These are phyloP conservation scores for Rhizophagus prolifer DNA, from an alignment of 192 early-diverging fungal genomes.

Conservation along the genomic window DNA sequence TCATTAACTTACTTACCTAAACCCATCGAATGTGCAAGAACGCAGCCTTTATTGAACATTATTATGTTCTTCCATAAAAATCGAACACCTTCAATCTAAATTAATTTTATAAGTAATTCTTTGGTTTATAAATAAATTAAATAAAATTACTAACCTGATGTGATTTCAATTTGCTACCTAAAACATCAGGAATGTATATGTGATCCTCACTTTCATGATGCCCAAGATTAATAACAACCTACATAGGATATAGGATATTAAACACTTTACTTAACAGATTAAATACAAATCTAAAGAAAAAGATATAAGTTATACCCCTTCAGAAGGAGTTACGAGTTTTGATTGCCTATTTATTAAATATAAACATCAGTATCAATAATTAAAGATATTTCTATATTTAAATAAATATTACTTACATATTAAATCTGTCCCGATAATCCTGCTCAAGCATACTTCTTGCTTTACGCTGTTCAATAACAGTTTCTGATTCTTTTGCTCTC, in stretches of 20 bases:
- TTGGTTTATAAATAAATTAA: not conserved
- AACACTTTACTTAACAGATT: too few relatives aligned
- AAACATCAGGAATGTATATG: slow-evolving; percentile 56
- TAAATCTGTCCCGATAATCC: not conserved
- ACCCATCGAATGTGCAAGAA: slow-evolving; percentile 86
- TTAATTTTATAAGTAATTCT: not conserved
- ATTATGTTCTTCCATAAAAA: slow-evolving; percentile 83
- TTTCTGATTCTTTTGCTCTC: not conserved
- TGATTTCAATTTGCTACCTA: slow-evolving; percentile 57
- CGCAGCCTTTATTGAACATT: slow-evolving; percentile 71
- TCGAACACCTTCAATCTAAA: slow-evolving; percentile 67
- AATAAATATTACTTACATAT: not conserved
- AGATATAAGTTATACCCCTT: not conserved
- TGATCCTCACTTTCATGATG: slow-evolving; percentile 54
- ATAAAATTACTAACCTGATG: slow-evolving; percentile 50
- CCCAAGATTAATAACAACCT: slow-evolving; percentile 57
- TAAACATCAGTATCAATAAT: not conserved
- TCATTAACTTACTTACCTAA: slow-evolving; percentile 55
- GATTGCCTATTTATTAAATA: not conserved
- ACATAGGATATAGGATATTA: not conserved
- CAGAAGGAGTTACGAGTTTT: not conserved
- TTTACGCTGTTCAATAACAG: slow-evolving; percentile 6
- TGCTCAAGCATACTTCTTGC: not conserved
- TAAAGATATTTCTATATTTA: too few relatives aligned
- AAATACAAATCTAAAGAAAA: not conserved